These are phyloP conservation scores for Baorangia bicolor DNA, from an alignment of 768 basidiomycete genomes.

Conservation along the genomic window DNA sequence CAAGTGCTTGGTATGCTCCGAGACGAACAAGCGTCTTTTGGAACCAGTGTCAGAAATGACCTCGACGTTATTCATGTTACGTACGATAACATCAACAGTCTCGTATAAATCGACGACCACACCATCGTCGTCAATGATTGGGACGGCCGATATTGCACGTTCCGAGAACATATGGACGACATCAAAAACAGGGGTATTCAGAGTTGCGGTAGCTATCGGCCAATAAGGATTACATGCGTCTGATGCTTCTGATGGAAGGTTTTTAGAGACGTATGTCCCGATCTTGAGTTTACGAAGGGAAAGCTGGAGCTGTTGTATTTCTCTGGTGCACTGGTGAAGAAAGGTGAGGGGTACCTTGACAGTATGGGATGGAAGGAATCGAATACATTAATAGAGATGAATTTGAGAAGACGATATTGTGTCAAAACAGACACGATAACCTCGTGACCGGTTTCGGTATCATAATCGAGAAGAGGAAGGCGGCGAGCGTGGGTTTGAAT, in stretches of 20 bases:
- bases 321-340: conserved; percentile 69
- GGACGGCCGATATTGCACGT: conserved; percentile 93
- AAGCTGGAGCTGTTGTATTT: conserved; percentile 77
- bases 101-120: conserved; percentile 96
- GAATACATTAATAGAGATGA: conserved; percentile 93
- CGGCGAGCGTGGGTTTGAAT: conserved; percentile 96
- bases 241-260: conserved; percentile 43
- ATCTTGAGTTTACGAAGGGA: conserved; percentile 86
- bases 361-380: neutral
- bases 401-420: conserved; percentile 97
- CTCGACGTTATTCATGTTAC: conserved; percentile 6
- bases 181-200: conserved; percentile 92
- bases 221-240: conserved; percentile 71
- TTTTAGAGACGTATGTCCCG: conserved; percentile 82
- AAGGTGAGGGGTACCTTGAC: conserved; percentile 9
- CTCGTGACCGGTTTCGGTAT: conserved; percentile 92
- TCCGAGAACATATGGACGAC: conserved; percentile 99
- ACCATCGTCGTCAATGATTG: conserved; percentile 90
- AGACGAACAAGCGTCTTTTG: conserved; percentile 87
- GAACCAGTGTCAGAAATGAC: conserved; percentile 1
- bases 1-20: conserved; percentile 94
- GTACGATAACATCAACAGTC: conserved; percentile 96
- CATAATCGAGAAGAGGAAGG: conserved; percentile 89
- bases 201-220: conserved; percentile 89
- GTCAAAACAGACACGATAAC: conserved; percentile 95